Conservation (phyloP, 1,284 basidiomycete genomes). For the Phaffia rhodozyma region DNA sequence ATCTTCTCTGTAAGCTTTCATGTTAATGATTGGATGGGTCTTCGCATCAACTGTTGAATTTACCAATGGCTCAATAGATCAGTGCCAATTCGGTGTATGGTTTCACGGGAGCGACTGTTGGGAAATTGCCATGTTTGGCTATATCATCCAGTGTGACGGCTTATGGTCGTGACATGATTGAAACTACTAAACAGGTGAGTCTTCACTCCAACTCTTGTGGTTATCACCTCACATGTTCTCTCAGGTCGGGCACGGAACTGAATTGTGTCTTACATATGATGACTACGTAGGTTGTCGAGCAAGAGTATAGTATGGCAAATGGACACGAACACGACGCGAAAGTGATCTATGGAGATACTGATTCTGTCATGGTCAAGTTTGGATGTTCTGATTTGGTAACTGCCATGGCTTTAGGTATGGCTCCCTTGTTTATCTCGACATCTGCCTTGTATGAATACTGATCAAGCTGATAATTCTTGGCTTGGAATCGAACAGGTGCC, state of each 20-base stretch:
- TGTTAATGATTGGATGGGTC: background rate
- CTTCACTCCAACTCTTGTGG: background rate
- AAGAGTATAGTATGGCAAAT: slow-evolving; percentile 70
- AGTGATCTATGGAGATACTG: slow-evolving; percentile 93
- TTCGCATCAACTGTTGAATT: slow-evolving; percentile 3
- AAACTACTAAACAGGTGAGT: slow-evolving; percentile 71
- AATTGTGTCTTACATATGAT: background rate
- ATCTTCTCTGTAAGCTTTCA: background rate
- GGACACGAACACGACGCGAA: slow-evolving; percentile 74
- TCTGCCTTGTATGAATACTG: background rate
- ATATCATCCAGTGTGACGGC: slow-evolving; percentile 89
- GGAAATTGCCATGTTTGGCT: slow-evolving; percentile 81
- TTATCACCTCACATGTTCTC: background rate
- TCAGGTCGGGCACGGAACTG: background rate
- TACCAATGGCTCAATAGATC: slow-evolving; percentile 44
- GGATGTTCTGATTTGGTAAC: slow-evolving; percentile 69
- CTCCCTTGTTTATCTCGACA: background rate
- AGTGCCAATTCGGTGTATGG: slow-evolving; percentile 96
- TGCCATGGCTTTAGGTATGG: slow-evolving; percentile 74
- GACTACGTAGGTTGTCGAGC: slow-evolving; percentile 61
- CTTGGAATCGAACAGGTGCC: slow-evolving; percentile 45
- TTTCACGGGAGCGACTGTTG: slow-evolving; percentile 89
- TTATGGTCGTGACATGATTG: slow-evolving; percentile 95
- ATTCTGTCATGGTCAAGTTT: slow-evolving; percentile 95
- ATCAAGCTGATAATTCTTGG: background rate